Evolutionary conservation across 208 protist species (phyloP).

Genomic region (Crithidia fasciculata): DNA sequence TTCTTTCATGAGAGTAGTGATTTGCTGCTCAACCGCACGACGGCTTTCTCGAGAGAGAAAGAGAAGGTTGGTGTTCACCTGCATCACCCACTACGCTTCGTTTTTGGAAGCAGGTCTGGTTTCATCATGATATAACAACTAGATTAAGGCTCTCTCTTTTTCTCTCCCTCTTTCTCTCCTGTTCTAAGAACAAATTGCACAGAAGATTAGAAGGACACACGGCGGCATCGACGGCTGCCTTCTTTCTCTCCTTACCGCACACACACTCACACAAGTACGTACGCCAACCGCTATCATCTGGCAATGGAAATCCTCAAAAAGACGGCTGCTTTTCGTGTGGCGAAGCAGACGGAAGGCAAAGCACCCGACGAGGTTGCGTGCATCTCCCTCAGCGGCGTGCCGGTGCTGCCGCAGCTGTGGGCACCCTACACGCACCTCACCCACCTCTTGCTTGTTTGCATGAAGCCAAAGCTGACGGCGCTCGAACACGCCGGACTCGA

Average conservation of each 20-base stretch:
- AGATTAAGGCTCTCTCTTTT: too few species aligned
- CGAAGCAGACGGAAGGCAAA: slow-evolving; percentile 68
- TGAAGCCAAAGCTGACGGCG: slow-evolving; percentile 59
- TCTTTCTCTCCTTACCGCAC: neutral
- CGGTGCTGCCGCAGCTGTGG: slow-evolving; percentile 54
- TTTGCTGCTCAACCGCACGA: too few species aligned
- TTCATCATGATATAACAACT: too few species aligned
- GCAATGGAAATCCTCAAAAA: slow-evolving; percentile 78
- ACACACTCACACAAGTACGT: neutral
- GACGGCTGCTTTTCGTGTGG: slow-evolving; percentile 69
- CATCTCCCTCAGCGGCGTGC: slow-evolving; percentile 73
- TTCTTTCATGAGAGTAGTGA: too few species aligned
- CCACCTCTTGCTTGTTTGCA: slow-evolving; percentile 64
- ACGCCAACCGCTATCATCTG: too few species aligned
- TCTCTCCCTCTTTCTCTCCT: too few species aligned
- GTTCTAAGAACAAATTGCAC: too few species aligned
- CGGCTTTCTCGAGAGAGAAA: too few species aligned
- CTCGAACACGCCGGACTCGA: slow-evolving; percentile 43
- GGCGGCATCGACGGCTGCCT: neutral
- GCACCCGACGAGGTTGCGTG: slow-evolving; percentile 51
- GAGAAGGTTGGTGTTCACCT: too few species aligned
- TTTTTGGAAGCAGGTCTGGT: too few species aligned
- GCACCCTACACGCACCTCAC: slow-evolving; percentile 52
- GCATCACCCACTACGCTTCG: too few species aligned
- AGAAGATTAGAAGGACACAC: too few species aligned